These are phyloP conservation scores for Phaseolus coccineus DNA, from an alignment of 331 rosid genomes.

Conservation along the genomic window DNA sequence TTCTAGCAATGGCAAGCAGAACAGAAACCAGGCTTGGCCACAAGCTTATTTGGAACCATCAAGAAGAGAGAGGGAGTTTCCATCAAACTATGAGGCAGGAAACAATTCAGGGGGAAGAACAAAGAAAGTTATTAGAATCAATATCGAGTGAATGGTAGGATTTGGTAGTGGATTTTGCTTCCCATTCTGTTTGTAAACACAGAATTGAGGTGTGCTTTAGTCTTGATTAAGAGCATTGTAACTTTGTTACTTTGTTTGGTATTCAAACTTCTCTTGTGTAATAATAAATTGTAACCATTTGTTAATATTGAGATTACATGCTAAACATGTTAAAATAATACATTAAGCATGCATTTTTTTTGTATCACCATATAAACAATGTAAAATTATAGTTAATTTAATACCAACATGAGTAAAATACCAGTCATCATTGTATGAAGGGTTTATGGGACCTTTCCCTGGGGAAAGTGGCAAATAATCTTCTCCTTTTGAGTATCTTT, in stretches of 20 bases:
- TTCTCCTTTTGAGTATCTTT: no score
- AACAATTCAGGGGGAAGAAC: constrained; percentile 47
- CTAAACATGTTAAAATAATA: no score
- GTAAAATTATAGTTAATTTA: background rate
- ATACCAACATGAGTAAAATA: background rate
- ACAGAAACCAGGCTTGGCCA: constrained; percentile 39
- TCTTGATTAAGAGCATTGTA: background rate
- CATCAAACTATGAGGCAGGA: constrained; percentile 43
- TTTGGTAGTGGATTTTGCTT: background rate
- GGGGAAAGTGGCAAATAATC: no score
- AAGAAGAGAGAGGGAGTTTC: constrained; percentile 40
- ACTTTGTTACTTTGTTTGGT: constrained; percentile 10
- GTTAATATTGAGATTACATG: background rate
- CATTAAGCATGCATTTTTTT: background rate
- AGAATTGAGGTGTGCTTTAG: constrained; percentile 20
- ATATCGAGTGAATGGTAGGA: constrained; percentile 59
- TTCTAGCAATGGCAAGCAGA: constrained; percentile 42
- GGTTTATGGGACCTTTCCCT: no score
- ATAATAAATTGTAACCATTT: background rate
- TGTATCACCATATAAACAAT: background rate
- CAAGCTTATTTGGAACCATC: constrained; percentile 47
- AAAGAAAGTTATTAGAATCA: constrained; percentile 77
- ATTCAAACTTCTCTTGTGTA: background rate
- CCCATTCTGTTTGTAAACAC: background rate
- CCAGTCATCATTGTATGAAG: no score